phyloP scores from a whole-genome alignment of 768 basidiomycete species.

The Baorangia bicolor region DNA sequence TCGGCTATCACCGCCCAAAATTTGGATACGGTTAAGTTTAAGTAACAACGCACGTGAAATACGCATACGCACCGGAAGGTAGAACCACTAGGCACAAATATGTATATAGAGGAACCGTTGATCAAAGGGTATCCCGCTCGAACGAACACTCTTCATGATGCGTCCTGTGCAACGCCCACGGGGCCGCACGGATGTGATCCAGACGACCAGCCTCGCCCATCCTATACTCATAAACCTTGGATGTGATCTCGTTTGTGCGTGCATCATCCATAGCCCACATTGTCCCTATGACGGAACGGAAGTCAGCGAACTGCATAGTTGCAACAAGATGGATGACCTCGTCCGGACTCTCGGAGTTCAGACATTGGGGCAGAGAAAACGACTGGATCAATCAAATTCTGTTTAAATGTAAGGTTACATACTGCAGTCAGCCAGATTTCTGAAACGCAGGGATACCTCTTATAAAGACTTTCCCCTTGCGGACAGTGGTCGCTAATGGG shows the following conservation, averaged over 20 bases:
- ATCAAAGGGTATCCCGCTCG: background rate
- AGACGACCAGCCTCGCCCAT: background rate
- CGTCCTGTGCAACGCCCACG: background rate
- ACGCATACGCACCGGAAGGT: background rate
- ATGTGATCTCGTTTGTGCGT: background rate
- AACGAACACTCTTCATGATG: background rate
- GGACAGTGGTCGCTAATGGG: too few relatives aligned
- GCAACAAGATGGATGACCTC: slow-evolving; percentile 1
- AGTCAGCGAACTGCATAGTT: slow-evolving; percentile 1
- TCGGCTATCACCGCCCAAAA: too few relatives aligned
- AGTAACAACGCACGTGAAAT: too few relatives aligned
- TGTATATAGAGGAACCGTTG: background rate
- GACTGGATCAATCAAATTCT: too few relatives aligned
- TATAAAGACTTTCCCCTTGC: too few relatives aligned
- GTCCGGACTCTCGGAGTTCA: background rate
- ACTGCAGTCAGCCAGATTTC: too few relatives aligned
- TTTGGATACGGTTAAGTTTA: too few relatives aligned
- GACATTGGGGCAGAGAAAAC: too few relatives aligned
- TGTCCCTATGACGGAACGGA: slow-evolving; percentile 8
- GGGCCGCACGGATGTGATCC: background rate
- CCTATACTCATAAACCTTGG: background rate
- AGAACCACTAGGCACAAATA: background rate
- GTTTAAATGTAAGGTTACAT: too few relatives aligned
- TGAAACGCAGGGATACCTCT: too few relatives aligned
- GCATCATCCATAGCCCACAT: slow-evolving; percentile 1